Percentiles rank a stretch among this genome's conserved stretches.
phyloP scores from a whole-genome alignment of 2,329 filamentous ascomycete genomes.

The Malbranchea cinnamomea region DNA sequence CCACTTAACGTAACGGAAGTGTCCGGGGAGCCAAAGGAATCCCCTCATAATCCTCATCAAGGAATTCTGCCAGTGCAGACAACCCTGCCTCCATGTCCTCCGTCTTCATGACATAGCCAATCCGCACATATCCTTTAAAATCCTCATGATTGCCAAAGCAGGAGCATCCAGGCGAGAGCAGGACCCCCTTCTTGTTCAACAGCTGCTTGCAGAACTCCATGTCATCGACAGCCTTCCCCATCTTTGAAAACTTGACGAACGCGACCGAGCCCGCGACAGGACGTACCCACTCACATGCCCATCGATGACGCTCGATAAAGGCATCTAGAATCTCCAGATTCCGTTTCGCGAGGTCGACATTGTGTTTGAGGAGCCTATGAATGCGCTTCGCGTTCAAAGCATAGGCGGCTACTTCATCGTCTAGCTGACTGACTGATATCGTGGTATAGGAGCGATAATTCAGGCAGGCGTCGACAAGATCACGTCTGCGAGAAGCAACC shows the following conservation, averaged over 20 bases:
- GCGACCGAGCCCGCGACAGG: constrained; percentile 69
- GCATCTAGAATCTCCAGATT: constrained; percentile 53
- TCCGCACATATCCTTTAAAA: constrained; percentile 59
- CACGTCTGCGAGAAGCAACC: constrained; percentile 52
- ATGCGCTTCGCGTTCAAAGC: constrained; percentile 53
- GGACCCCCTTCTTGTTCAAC: constrained; percentile 52
- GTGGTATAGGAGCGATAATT: constrained; percentile 66
- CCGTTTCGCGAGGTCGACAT: constrained; percentile 49
- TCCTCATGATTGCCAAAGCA: constrained; percentile 56
- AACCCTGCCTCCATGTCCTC: constrained; percentile 53
- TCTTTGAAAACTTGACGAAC: constrained; percentile 53
- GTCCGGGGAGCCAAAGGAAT: constrained; percentile 26
- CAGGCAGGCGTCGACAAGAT: constrained; percentile 49
- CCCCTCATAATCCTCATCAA: constrained; percentile 41
- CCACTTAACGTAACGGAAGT: too few relatives aligned
- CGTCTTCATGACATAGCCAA: constrained; percentile 63
- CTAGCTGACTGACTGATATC: constrained; percentile 70
- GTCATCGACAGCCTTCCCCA: constrained; percentile 52
- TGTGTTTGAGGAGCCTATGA: constrained; percentile 46
- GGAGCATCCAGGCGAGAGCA: constrained; percentile 57
- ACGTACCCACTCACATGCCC: constrained; percentile 53
- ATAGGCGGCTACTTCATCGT: constrained; percentile 63
- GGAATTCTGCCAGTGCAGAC: constrained; percentile 38
- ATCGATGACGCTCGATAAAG: constrained; percentile 51
- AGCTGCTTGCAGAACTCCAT: constrained; percentile 56